Conservation (phyloP, 2,329 filamentous ascomycete species). For the Fusarium nurragi region DNA sequence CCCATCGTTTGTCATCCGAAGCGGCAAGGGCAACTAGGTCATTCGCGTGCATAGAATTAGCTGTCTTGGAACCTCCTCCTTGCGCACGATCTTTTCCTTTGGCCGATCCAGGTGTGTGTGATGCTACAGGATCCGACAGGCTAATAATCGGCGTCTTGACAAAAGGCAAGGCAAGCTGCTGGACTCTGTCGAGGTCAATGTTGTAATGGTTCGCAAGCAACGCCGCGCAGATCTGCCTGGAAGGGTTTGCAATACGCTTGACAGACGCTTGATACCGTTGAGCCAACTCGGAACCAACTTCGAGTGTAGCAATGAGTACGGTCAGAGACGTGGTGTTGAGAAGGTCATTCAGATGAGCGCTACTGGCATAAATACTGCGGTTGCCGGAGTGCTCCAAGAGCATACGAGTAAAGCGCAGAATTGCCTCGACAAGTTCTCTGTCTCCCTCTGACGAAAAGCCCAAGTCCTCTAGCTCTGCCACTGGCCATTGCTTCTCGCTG, state of each 20-base stretch:
- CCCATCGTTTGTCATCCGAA: constrained; percentile 68
- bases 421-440: constrained; percentile 77
- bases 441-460: constrained; percentile 82
- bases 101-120: constrained; percentile 63
- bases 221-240: constrained; percentile 73
- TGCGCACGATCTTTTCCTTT: constrained; percentile 81
- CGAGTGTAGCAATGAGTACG: constrained; percentile 80
- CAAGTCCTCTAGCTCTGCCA: constrained; percentile 61
- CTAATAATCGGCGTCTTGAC: constrained; percentile 72
- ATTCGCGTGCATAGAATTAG: constrained; percentile 76
- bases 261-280: constrained; percentile 92
- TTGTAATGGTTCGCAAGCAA: constrained; percentile 87
- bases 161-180: constrained; percentile 85
- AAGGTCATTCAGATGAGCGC: constrained; percentile 85
- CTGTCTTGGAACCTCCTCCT: constrained; percentile 55
- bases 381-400: constrained; percentile 96
- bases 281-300: constrained; percentile 84
- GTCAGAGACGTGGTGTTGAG: constrained; percentile 86
- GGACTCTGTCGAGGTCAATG: constrained; percentile 80
- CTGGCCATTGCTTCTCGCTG: constrained; percentile 57
- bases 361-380: constrained; percentile 94
- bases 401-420: constrained; percentile 86
- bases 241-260: constrained; percentile 74
- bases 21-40: constrained; percentile 82
- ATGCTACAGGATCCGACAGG: constrained; percentile 61